Evolutionary conservation across 1,284 basidiomycete genomes (phyloP).

Genomic region (Naganishia liquefaciens): DNA sequence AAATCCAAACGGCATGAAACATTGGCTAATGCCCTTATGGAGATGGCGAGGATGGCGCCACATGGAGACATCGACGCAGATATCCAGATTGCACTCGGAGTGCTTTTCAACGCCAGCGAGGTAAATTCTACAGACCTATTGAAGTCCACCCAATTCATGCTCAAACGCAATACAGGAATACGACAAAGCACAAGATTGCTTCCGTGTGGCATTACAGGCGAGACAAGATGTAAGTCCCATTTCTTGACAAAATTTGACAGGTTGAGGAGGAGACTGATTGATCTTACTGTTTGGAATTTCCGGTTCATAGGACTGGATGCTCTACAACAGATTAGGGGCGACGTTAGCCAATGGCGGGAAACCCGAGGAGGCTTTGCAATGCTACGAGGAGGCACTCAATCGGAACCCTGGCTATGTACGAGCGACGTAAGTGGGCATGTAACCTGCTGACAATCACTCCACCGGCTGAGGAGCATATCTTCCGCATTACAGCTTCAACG

Average conservation of each 20-base stretch:
- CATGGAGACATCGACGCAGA: constrained; percentile 78
- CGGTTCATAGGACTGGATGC: constrained; percentile 74
- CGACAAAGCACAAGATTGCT: constrained; percentile 89
- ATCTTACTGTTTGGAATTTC: neutral
- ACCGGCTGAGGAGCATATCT: neutral
- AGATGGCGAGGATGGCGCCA: constrained; percentile 52
- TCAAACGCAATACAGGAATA: constrained; percentile 65
- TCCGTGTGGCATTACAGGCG: constrained; percentile 80
- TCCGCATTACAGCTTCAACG: constrained; percentile 68
- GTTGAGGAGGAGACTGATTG: constrained; percentile 12
- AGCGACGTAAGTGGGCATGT: constrained; percentile 62
- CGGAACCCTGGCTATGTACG: constrained; percentile 92
- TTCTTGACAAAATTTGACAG: neutral
- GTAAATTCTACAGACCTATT: constrained; percentile 53
- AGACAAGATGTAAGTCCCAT: constrained; percentile 71
- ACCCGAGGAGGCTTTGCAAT: constrained; percentile 78
- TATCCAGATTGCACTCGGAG: constrained; percentile 90
- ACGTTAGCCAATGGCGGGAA: constrained; percentile 91
- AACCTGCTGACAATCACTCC: neutral
- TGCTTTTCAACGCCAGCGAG: constrained; percentile 88
- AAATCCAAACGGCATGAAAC: constrained; percentile 36
- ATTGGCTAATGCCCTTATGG: constrained; percentile 51
- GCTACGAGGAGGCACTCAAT: constrained; percentile 85
- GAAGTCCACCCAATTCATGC: neutral
- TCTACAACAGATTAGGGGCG: constrained; percentile 95